phyloP scores from a whole-genome alignment of 2,329 filamentous ascomycete species.

The Huntiella savannae region DNA sequence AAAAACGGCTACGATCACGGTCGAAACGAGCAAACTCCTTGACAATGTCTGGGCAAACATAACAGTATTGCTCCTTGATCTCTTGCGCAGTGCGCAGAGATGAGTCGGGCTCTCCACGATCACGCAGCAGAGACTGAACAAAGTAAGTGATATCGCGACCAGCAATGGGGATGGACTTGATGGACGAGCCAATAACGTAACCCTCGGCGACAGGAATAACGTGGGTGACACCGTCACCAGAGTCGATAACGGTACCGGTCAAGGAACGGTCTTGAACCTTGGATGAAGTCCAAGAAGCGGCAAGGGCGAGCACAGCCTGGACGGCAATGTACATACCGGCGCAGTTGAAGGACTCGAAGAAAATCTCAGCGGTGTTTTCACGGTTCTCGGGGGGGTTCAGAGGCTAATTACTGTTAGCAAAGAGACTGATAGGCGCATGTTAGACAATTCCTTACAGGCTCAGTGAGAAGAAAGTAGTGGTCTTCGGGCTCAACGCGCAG shows the following conservation, averaged over 20 bases:
- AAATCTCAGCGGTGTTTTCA: conserved; percentile 97
- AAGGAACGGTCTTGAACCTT: conserved; percentile 93
- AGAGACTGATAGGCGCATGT: background rate
- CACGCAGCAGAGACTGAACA: conserved; percentile 85
- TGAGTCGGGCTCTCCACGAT: conserved; percentile 90
- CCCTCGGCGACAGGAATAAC: conserved; percentile 97
- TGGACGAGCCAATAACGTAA: conserved; percentile 96
- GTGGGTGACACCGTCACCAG: conserved; percentile 95
- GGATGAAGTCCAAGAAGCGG: conserved; percentile 94
- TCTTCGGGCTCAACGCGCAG: conserved; percentile 94
- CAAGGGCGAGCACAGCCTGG: conserved; percentile 87
- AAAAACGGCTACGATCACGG: conserved; percentile 75
- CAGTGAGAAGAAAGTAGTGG: conserved; percentile 93
- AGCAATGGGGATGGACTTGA: conserved; percentile 96
- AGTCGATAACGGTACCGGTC: conserved; percentile 95
- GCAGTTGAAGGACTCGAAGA: conserved; percentile 99
- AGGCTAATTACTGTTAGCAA: conserved; percentile 35
- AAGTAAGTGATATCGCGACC: conserved; percentile 98
- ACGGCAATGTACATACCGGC: conserved; percentile 97
- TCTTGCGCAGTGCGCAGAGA: conserved; percentile 93
- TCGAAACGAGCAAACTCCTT: conserved; percentile 96
- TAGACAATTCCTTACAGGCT: conserved; percentile 43
- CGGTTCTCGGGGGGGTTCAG: conserved; percentile 97
- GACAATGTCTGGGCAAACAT: conserved; percentile 95
- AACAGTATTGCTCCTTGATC: conserved; percentile 98